Percentiles rank a stretch among this genome's conserved stretches.
phyloP scores from a whole-genome alignment of 768 basidiomycete genomes.

The Suillus luteus region DNA sequence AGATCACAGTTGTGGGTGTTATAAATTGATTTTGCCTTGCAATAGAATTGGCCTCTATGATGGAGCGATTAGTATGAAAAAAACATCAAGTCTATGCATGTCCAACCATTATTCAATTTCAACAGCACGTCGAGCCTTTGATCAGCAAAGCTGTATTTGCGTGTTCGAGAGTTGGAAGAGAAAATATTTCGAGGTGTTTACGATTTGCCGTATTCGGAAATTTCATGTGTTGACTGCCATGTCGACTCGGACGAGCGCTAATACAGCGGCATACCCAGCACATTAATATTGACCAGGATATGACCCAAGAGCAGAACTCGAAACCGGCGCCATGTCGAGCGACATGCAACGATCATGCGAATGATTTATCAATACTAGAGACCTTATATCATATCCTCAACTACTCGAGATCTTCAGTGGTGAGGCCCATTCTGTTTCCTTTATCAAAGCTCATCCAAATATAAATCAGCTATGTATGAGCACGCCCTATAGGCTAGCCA shows the following conservation, averaged over 20 bases:
- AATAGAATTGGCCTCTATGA: conserved; percentile 71
- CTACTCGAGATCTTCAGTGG: neutral
- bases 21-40: conserved; percentile 50
- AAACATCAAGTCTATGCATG: conserved; percentile 5
- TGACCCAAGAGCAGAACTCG: conserved; percentile 64
- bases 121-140: neutral
- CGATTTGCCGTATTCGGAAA: neutral
- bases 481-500: neutral
- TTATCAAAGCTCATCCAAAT: neutral
- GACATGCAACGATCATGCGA: neutral
- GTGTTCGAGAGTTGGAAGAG: neutral
- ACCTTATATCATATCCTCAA: neutral
- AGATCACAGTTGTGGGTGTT: conserved; percentile 10
- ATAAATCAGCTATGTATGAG: neutral
- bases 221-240: conserved; percentile 38
- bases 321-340: conserved; percentile 33
- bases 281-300: conserved; percentile 83
- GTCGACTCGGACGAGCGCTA: neutral
- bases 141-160: conserved; percentile 1
- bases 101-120: conserved; percentile 9
- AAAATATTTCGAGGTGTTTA: neutral
- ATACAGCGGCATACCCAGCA: too few relatives aligned
- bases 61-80: conserved; percentile 7
- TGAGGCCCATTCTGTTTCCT: neutral
- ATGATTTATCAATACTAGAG: neutral